These are phyloP conservation scores for Orbilia quercus DNA, from an alignment of 2,329 filamentous ascomycete species.

Conservation along the genomic window DNA sequence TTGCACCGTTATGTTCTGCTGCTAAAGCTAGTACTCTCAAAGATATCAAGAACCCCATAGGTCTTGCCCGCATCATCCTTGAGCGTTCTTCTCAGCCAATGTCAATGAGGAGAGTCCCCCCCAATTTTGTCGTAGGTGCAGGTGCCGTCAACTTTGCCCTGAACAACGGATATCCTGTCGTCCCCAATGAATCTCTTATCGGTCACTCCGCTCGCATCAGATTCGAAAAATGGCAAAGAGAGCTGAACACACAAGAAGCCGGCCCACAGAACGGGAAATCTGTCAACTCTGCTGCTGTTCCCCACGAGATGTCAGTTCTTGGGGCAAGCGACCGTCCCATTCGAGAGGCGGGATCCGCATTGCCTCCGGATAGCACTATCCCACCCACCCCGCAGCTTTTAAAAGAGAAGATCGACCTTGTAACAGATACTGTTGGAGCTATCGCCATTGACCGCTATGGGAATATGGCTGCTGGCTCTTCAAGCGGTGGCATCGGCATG, in stretches of 20 bases:
- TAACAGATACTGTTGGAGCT: constrained; percentile 95
- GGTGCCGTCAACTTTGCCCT: constrained; percentile 88
- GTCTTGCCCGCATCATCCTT: constrained; percentile 82
- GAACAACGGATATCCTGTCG: constrained; percentile 77
- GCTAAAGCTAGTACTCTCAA: constrained; percentile 44
- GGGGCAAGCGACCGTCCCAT: constrained; percentile 39
- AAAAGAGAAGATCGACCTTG: constrained; percentile 69
- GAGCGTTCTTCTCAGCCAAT: constrained; percentile 79
- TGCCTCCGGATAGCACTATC: constrained; percentile 17
- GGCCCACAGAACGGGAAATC: constrained; percentile 67
- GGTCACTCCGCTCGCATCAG: constrained; percentile 82
- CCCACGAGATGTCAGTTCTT: constrained; percentile 26
- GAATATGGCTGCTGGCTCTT: constrained; percentile 91
- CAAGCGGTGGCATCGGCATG: constrained; percentile 98
- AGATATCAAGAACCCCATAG: constrained; percentile 95
- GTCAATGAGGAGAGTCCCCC: constrained; percentile 88
- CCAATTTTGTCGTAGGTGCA: constrained; percentile 86
- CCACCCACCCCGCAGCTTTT: constrained; percentile 30
- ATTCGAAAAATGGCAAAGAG: constrained; percentile 77
- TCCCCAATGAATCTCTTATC: constrained; percentile 81
- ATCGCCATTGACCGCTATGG: constrained; percentile 89
- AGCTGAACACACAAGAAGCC: constrained; percentile 73
- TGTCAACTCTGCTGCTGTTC: constrained; percentile 55
- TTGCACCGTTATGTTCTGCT: neutral
- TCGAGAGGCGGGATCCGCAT: constrained; percentile 31